Base-by-base conservation (phyloP, 306 rosid genomes). In the Parietaria judaica region DNA sequence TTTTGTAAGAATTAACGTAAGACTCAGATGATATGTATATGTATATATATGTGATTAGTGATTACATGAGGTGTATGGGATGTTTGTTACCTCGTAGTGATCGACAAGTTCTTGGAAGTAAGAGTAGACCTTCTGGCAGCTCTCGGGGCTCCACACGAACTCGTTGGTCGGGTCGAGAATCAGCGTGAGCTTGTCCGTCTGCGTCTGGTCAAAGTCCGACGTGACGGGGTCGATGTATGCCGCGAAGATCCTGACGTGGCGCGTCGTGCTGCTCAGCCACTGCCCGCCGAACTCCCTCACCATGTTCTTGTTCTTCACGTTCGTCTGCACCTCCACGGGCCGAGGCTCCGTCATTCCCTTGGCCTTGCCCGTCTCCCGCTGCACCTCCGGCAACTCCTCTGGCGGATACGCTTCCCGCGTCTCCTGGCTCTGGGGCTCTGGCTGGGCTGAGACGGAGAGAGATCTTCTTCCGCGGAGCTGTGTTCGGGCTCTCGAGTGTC, bases 61-160 rank as follows among this genome's bases (percentile, higher is more conserved):
- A 37, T 8, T 3, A 11, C n/a, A 36, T 31, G 58, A 14, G 7
- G 11, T 3, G 34, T 7, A 35, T 9, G 7, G 60, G 8, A 38
- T 23, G 15, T 51, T 4, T 10, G 3, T 16, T 78, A 92, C 96
- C 99, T 88, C 96, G 12, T 92, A 86, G 68, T 88, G 95, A 80
- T 92, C 96, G 10, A 88, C 99, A 72, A 88, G 99, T 72, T 88
- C 94, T 43, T 92, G 99, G 71, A 92, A 92, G 78, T 84, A 88
- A 58, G 94, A 79, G 70, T 68, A 88, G 41, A 88, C 88, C 83
- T 84, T 73, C 48, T 74, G 74, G 68, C 84, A 79, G 11, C 85
- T 84, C 13, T 92, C 86, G 39, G 94, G 69, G 13, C 75, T 92
- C 99, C 99, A 92, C 23, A 88, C 79, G 56, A 92, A 92, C 78